phyloP scores from a whole-genome alignment of 805 yeast genomes.

The Yamadazyma philogaea region DNA sequence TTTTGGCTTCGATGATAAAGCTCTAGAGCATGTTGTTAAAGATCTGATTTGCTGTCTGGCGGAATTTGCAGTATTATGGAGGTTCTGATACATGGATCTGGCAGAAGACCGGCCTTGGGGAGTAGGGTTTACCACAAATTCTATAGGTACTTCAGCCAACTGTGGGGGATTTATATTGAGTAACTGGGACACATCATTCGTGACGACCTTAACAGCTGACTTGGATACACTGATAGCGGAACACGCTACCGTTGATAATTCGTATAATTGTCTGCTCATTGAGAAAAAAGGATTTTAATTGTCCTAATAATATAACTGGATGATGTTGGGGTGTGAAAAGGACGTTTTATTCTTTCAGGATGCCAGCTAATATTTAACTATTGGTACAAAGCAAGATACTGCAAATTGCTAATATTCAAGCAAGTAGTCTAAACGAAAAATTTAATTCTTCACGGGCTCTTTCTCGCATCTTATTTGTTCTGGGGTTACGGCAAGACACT shows the following conservation, averaged over 20 bases:
- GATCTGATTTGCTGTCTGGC: conserved; percentile 6
- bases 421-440: neutral
- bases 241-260: conserved; percentile 5
- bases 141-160: conserved; percentile 1
- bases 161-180: neutral
- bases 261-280: conserved; percentile 6
- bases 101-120: neutral
- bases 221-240: conserved; percentile 2
- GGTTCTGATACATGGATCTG: conserved; percentile 5
- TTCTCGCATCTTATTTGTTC: conserved; percentile 1
- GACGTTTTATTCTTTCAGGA: too few species aligned
- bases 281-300: neutral
- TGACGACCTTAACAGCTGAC: neutral
- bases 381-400: neutral
- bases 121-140: conserved; percentile 5
- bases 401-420: neutral
- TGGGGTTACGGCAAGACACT: conserved; percentile 2
- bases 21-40: conserved; percentile 6
- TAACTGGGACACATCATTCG: neutral
- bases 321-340: too few species aligned
- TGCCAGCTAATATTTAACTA: neutral
- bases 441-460: neutral
- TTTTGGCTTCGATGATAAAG: conserved; percentile 4
- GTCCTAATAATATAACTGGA: too few species aligned
- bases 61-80: conserved; percentile 4